Evolutionary conservation across 306 rosid genomes (phyloP), one percentile per base, ranked within the genome.

Genomic region (Cicer cuneatum): DNA sequence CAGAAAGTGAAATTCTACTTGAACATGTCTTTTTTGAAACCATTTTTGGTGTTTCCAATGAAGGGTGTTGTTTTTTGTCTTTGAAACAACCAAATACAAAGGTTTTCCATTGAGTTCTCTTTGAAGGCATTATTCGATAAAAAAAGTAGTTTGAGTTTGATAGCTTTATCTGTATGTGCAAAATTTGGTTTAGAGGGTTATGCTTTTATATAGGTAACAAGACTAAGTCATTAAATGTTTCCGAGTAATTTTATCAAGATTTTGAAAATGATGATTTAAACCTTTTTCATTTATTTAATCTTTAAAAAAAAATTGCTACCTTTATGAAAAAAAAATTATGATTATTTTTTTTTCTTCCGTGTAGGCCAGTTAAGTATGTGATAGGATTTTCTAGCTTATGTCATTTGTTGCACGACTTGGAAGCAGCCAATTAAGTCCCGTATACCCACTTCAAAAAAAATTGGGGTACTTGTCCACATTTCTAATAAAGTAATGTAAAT

Each of bases 1-100:
- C 99, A 57, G 96, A 90, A 16, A 92, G 84, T 3, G 89, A 92
- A 7, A 94, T 2, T 84, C 96, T 89, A 42, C 80, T 73, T 1
- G 86, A 91, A 73, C 64, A 53, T 39, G 48, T 61, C 12, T 87
- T 81, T 21, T 78, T 85, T 24, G 87, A 74, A 53, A 57, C 82
- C 10, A 75, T 15, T 13, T 65, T 72, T 66, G 79, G 72, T 16
- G 76, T 10, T 60, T 69, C 82, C 62, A 39, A 82, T 24, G 87
- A 60, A 6, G 53, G 13, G 15, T 58, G 35, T 29, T 29, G 35
- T 29, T 29, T 48, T 7, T 73, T 80, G 79, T 80, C 61, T 38
- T 66, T 83, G 79, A 89, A 80, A 83, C 98, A 93, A 15, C 85
- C 79, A 29, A 86, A 81, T 49, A 87, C 15, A 8, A 89, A 58